Evolutionary conservation across 192 early-diverging fungal species (phyloP).

Genomic region (Phlyctochytrium planicorne): DNA sequence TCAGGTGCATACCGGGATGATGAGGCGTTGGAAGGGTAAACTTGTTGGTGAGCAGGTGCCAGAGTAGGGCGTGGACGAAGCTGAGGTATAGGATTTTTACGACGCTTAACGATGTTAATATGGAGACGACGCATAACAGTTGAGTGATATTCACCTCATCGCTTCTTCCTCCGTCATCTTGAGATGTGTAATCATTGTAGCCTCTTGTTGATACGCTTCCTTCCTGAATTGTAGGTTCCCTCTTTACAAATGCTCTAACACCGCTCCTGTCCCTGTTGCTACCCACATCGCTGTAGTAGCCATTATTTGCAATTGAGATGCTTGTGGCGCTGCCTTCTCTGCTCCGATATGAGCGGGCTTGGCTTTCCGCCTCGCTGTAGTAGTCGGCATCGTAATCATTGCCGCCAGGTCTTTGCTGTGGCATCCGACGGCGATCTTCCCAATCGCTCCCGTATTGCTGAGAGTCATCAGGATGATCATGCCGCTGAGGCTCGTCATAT

Average conservation of each 20-base stretch:
- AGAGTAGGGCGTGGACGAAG: background rate
- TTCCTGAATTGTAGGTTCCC: background rate
- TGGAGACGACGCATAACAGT: background rate
- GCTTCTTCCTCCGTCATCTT: background rate
- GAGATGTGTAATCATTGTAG: no score
- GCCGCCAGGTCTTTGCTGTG: background rate
- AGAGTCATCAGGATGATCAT: background rate
- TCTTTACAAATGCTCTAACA: background rate
- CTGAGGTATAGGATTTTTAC: background rate
- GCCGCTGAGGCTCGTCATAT: background rate
- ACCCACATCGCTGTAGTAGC: slow-evolving; percentile 1
- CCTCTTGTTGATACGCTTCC: background rate
- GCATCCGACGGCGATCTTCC: background rate
- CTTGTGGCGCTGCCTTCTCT: background rate
- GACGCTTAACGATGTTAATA: background rate
- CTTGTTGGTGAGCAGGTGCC: background rate
- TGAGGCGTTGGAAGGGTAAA: background rate
- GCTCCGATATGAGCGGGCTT: background rate
- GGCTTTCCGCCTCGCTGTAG: background rate
- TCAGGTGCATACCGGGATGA: no score
- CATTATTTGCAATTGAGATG: background rate
- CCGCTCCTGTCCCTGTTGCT: background rate
- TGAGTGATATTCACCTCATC: background rate
- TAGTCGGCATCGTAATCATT: slow-evolving; percentile 4
- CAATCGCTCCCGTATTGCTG: background rate